Evolutionary conservation across 2,329 filamentous ascomycete species (phyloP), one percentile per base, ranked within the genome.

Genomic region (Calonectria hongkongensis): DNA sequence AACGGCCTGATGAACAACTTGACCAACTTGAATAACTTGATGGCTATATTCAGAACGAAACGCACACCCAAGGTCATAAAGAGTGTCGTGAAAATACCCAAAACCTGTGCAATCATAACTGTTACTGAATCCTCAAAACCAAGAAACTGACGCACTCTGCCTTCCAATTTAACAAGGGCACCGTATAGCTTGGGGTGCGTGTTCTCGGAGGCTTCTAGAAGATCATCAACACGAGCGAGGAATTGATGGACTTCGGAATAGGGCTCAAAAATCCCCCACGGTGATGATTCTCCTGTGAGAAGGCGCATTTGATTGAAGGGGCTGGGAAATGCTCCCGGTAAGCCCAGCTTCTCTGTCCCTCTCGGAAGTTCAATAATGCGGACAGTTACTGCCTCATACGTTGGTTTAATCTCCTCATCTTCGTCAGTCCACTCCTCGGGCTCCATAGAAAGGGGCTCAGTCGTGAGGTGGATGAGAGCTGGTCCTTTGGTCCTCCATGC

Each of bases 401-500:
- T 43, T 16, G 70, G 58, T 9, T 41, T 7, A 16, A 60, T 27
- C 3, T 60, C 33, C 10, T 36, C 54, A 15, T 60, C 54, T 16
- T 60, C 54, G 2, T 60, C 54, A 0, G 54, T 60, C 54, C 54
- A 60, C 12, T 41, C 25, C 15, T 60, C 54, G 8, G 51, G 13
- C 7, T 27, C 30, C 21, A 9, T n/a, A 8, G 36, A 47, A 13
- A 30, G 39, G 9, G 30, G n/a, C 27, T 71, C 63, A 6, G 70
- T 72, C 15, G 70, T 72, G 21, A 72, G 65, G 36, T 72, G 70
- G 18, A 72, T 41, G 16, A 72, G 36, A 13, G 70, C 65, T 4
- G 70, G 70, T 5, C 70, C 70, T 16, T 50, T 56, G 21, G 64
- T 36, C 39, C 21, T 64, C 70, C 70, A 72, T 7, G 47, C 45